Conservation (phyloP, 164 flowering plant species). For the Chloranthus sessilifolius region DNA sequence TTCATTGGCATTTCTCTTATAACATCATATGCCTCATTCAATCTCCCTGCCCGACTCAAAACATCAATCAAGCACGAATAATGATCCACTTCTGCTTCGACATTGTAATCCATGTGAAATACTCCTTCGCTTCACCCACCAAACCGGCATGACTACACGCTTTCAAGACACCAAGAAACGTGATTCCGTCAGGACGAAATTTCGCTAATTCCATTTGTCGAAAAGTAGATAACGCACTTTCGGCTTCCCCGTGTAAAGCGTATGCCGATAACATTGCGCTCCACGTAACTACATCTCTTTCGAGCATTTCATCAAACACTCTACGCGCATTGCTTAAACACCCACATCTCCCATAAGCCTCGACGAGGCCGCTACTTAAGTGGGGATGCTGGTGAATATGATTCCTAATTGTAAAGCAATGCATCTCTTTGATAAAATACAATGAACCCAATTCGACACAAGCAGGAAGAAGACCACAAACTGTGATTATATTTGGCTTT, state of each 20-base stretch:
- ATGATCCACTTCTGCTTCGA: constrained; percentile 47
- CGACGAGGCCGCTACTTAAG: constrained; percentile 55
- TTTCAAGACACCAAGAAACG: constrained; percentile 61
- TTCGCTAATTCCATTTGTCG: constrained; percentile 42
- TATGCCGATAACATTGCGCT: constrained; percentile 62
- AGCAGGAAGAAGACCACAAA: constrained; percentile 48
- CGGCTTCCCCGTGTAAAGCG: constrained; percentile 63
- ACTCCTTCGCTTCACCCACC: constrained; percentile 52
- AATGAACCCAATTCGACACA: constrained; percentile 39
- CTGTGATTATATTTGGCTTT: constrained; percentile 50
- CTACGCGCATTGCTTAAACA: constrained; percentile 28
- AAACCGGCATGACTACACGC: constrained; percentile 78
- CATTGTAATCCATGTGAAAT: constrained; percentile 33
- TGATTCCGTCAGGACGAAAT: constrained; percentile 54
- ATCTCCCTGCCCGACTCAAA: constrained; percentile 61
- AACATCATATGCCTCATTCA: constrained; percentile 56
- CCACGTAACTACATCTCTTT: constrained; percentile 74
- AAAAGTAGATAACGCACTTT: constrained; percentile 36
- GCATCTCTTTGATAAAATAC: constrained; percentile 45
- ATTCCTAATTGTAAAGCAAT: constrained; percentile 46
- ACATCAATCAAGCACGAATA: constrained; percentile 66
- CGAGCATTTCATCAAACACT: constrained; percentile 36
- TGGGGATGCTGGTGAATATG: constrained; percentile 32
- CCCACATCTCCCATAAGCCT: constrained; percentile 70
- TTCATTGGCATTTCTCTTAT: constrained; percentile 48